Conservation (phyloP, 2,329 filamentous ascomycete species). For the Microthyrium microscopicum region DNA sequence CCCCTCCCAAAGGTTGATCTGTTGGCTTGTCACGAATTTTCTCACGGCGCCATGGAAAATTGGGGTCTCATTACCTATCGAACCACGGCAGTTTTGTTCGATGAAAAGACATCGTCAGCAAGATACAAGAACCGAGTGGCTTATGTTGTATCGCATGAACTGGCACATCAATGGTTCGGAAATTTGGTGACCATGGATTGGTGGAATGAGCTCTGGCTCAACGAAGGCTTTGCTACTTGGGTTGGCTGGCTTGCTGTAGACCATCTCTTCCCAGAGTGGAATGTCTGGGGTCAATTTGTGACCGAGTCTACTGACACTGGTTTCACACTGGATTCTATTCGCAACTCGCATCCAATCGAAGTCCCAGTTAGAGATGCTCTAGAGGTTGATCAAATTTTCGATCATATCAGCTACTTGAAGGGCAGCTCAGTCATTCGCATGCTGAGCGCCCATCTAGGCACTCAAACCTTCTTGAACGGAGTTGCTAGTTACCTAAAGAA, state of each 20-base stretch:
- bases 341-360: conserved; percentile 89
- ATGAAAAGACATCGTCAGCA: conserved; percentile 78
- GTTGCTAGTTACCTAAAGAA: conserved; percentile 79
- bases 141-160: conserved; percentile 94
- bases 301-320: conserved; percentile 88
- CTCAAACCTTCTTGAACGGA: conserved; percentile 76
- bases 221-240: conserved; percentile 96
- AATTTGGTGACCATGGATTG: conserved; percentile 95
- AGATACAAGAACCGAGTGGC: conserved; percentile 87
- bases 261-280: conserved; percentile 65
- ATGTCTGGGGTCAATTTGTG: conserved; percentile 96
- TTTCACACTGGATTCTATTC: conserved; percentile 75
- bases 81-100: conserved; percentile 90
- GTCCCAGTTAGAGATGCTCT: conserved; percentile 86
- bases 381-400: conserved; percentile 96
- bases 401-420: conserved; percentile 91
- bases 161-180: conserved; percentile 93
- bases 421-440: conserved; percentile 94
- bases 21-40: conserved; percentile 82
- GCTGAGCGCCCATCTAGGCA: conserved; percentile 78
- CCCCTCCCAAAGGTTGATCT: conserved; percentile 85
- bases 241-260: conserved; percentile 90
- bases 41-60: conserved; percentile 76
- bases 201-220: conserved; percentile 89
- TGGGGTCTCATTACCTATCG: conserved; percentile 90